Percentiles rank a stretch among this genome's conserved stretches.
phyloP scores from a whole-genome alignment of 2,329 filamentous ascomycete genomes.

The Niveomyces coronatus region DNA sequence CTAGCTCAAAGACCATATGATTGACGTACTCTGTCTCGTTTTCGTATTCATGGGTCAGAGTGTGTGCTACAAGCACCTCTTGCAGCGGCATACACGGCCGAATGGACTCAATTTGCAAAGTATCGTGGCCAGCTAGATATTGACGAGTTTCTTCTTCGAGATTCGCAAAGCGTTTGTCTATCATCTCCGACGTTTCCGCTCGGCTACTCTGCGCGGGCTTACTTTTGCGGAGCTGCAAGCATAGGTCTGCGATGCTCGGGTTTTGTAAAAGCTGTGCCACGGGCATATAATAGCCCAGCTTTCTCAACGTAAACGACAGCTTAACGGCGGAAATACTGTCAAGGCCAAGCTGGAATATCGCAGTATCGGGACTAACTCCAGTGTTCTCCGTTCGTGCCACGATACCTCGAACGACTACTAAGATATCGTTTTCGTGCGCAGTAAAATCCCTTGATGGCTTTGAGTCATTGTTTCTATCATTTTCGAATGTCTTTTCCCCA shows the following conservation, averaged over 20 bases:
- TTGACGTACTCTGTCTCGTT: conserved; percentile 22
- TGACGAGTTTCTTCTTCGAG: neutral
- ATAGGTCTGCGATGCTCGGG: conserved; percentile 22
- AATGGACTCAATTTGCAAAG: conserved; percentile 8
- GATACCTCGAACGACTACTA: neutral
- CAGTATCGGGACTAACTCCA: conserved; percentile 1
- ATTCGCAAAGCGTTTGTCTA: neutral
- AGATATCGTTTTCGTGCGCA: neutral
- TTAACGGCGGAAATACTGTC: conserved; percentile 28
- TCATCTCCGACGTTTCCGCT: neutral
- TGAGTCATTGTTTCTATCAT: neutral
- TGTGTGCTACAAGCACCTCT: conserved; percentile 21
- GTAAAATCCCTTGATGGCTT: conserved; percentile 1
- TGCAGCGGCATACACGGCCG: conserved; percentile 14
- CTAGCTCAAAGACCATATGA: conserved; percentile 21
- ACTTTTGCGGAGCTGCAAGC: conserved; percentile 11
- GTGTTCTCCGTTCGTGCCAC: neutral
- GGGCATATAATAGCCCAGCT: conserved; percentile 21
- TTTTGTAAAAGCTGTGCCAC: conserved; percentile 25
- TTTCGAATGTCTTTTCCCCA: neutral
- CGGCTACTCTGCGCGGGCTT: neutral
- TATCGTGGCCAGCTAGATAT: neutral
- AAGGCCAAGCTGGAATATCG: conserved; percentile 25
- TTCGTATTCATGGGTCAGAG: conserved; percentile 18
- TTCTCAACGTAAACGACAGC: conserved; percentile 23